Conservation (phyloP, 75 land plant genomes). For the Sequoiadendron giganteum region DNA sequence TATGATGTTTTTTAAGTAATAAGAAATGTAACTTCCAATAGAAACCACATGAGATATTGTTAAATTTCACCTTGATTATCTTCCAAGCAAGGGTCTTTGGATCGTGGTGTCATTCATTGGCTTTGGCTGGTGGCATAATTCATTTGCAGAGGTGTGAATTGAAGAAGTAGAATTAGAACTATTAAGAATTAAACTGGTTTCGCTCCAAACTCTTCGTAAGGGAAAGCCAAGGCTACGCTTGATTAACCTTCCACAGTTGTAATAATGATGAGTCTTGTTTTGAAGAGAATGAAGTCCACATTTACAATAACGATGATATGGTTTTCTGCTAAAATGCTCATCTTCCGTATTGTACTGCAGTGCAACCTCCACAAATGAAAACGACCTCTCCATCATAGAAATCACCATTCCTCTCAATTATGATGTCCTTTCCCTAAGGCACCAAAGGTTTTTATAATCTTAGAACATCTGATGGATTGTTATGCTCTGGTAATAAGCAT, state of each 20-base stretch:
- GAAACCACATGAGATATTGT: no score
- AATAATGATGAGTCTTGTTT: background rate
- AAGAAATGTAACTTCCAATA: no score
- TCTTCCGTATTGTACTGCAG: background rate
- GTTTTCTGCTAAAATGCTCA: background rate
- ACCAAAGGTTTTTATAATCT: no score
- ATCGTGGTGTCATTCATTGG: background rate
- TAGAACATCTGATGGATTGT: background rate
- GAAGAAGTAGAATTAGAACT: no score
- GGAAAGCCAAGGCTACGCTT: background rate
- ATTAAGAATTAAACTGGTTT: background rate
- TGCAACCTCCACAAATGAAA: background rate
- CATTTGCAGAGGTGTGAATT: background rate
- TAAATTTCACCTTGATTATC: no score
- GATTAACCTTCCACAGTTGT: no score
- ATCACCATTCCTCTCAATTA: background rate
- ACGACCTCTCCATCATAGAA: background rate
- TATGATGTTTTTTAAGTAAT: no score
- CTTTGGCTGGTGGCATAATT: background rate
- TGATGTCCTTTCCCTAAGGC: background rate
- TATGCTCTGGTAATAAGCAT: no score
- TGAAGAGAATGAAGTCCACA: no score
- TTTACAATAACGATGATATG: no score
- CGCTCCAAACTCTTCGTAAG: background rate
- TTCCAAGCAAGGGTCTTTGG: no score